Evolutionary conservation across 2,329 filamentous ascomycete species (phyloP).

Genomic region (Exserohilum rostratum): DNA sequence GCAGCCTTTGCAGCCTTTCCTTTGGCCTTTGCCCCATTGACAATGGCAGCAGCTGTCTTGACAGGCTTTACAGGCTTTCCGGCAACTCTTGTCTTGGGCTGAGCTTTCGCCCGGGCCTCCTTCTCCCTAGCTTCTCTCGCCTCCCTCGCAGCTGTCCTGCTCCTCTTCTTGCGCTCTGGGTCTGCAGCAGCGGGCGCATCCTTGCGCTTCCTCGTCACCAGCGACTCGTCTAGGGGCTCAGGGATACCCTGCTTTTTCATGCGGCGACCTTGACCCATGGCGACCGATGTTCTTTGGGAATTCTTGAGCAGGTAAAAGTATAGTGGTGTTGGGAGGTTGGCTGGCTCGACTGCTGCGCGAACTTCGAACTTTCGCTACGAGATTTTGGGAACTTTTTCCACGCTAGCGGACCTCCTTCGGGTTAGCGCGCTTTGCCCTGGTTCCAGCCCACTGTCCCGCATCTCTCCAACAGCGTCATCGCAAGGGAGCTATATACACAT

Average conservation of each 20-base stretch:
- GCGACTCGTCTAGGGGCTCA: conserved; percentile 74
- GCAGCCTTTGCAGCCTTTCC: conserved; percentile 41
- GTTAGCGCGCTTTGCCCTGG: conserved; percentile 7
- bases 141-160: conserved; percentile 52
- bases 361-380: conserved; percentile 27
- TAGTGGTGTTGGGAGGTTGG: conserved; percentile 4
- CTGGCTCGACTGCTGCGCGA: conserved; percentile 16
- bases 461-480: conserved; percentile 40
- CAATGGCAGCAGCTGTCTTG: conserved; percentile 50
- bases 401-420: conserved; percentile 19
- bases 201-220: conserved; percentile 87
- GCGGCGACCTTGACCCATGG: conserved; percentile 86
- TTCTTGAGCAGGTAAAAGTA: conserved; percentile 1
- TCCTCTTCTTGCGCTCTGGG: conserved; percentile 63
- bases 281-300: conserved; percentile 13
- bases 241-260: conserved; percentile 96
- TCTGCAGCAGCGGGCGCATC: conserved; percentile 64
- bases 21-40: conserved; percentile 41
- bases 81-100: conserved; percentile 20
- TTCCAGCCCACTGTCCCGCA: conserved; percentile 24
- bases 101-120: conserved; percentile 22
- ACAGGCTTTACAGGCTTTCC: conserved; percentile 13
- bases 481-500: conserved; percentile 7
- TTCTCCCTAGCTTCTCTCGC: conserved; percentile 34
- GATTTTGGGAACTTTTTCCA: conserved; percentile 25